Conservation (phyloP, 2,329 filamentous ascomycete genomes). For the Arachnopeziza araneosa region DNA sequence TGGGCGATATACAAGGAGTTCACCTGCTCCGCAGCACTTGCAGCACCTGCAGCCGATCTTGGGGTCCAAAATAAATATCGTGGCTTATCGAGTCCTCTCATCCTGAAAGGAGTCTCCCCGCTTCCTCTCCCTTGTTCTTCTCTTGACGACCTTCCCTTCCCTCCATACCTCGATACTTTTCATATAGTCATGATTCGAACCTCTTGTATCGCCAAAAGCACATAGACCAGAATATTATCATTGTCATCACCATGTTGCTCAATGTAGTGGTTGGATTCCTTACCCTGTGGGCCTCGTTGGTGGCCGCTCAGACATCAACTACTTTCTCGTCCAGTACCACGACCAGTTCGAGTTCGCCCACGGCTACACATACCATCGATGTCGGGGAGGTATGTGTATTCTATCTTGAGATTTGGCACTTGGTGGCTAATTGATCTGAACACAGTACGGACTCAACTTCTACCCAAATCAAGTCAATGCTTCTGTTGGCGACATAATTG, state of each 20-base stretch:
- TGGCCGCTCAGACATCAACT: background rate
- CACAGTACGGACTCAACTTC: conserved; percentile 29
- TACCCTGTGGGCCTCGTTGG: background rate
- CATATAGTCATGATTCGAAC: background rate
- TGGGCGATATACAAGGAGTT: background rate
- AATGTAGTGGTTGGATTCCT: background rate
- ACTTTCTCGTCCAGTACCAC: conserved; percentile 7
- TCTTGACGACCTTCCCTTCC: background rate
- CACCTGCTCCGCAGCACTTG: background rate
- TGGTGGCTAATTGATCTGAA: conserved; percentile 2
- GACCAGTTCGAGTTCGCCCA: conserved; percentile 15
- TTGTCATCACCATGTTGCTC: background rate
- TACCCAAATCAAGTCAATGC: conserved; percentile 33
- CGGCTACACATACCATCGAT: conserved; percentile 25
- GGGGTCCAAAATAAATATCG: background rate
- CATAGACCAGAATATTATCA: background rate
- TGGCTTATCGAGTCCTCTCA: background rate
- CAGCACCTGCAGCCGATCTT: background rate
- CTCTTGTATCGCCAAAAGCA: background rate
- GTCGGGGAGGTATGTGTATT: conserved; percentile 29
- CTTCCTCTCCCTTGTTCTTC: background rate
- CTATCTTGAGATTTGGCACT: background rate
- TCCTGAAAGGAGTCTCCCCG: background rate
- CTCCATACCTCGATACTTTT: background rate
- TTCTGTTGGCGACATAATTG: conserved; percentile 43